Base-by-base conservation (phyloP, 345 rosid species). In the Aegle marmelos region DNA sequence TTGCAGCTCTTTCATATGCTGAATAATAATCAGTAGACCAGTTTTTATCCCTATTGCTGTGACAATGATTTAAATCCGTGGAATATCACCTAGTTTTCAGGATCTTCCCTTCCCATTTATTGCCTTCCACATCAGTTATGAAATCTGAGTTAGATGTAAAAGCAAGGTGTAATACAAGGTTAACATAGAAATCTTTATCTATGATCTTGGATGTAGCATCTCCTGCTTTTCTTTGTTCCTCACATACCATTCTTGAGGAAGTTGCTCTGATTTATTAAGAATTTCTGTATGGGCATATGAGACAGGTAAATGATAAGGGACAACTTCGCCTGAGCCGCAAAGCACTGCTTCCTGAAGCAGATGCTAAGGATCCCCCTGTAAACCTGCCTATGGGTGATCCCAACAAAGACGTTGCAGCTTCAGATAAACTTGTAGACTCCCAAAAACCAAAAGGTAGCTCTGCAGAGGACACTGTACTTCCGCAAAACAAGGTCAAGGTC, bases 251-350 rank as follows among this genome's bases (percentile, higher is more conserved):
- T 13, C 31, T n/a, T 65, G 14, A 11, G 7, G n/a, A n/a, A 50
- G 28, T 61, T 58, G 77, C n/a, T 39, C 27, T 57, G 25, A 27
- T 25, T 48, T 65, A 16, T 16, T 24, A 45, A 56, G 7, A 76
- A 41, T 33, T 27, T 69, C 27, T 70, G 45, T 80, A 22, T 50
- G 10, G 31, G 8, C 13, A 9, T 78, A 39, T 41, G 68, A 79
- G 81, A 36, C 89, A 95, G 99, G 89, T 96, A 78, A 94, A 94
- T 77, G 94, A 87, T 68, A 96, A 96, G 81, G 99, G 99, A 71
- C 99, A 96, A 82, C 97, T 96, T 79, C 93, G 98, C 54, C 94
- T 94, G 63, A 96, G 99, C 82, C 97, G 92, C 48, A 83, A 84
- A 68, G 97, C 97, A 39, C 86, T 96, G 70, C 94, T 92, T 82